Percentiles rank a stretch among this genome's conserved stretches.
Conservation (phyloP, 371 early-diverging fungal species). For the Mucor racemosus region DNA sequence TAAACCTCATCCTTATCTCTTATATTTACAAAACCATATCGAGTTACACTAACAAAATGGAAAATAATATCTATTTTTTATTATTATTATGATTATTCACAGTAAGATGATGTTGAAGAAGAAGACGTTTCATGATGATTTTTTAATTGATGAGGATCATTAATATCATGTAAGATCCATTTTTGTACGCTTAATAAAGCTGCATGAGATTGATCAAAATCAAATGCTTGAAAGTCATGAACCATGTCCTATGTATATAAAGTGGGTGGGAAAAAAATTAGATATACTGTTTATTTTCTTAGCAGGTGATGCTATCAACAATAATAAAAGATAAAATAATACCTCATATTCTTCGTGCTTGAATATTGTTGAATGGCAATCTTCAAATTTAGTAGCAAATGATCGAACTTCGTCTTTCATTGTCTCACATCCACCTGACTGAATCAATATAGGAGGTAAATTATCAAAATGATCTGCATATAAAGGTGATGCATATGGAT, state of each 20-base stretch:
- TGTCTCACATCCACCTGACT: slow-evolving; percentile 52
- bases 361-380: slow-evolving; percentile 7
- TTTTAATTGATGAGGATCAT: not conserved
- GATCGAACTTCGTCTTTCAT: slow-evolving; percentile 48
- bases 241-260: slow-evolving; percentile 32
- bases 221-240: slow-evolving; percentile 49
- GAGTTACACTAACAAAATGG: slow-evolving; percentile 1
- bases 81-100: not conserved
- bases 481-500: slow-evolving; percentile 28
- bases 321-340: not conserved
- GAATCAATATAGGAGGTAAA: slow-evolving; percentile 55
- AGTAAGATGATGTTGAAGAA: not conserved
- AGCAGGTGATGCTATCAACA: not conserved
- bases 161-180: slow-evolving; percentile 7
- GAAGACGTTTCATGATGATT: not conserved
- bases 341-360: slow-evolving; percentile 28
- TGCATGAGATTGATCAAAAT: slow-evolving; percentile 32
- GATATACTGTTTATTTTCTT: not conserved
- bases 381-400: slow-evolving; percentile 11
- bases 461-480: slow-evolving; percentile 25
- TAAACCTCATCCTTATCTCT: slow-evolving; percentile 3
- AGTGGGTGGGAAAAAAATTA: not conserved
- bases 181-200: slow-evolving; percentile 28
- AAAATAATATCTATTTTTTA: not conserved
- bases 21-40: not conserved